Base-by-base conservation (phyloP, 1,284 basidiomycete genomes). In the Dichomitus squalens region DNA sequence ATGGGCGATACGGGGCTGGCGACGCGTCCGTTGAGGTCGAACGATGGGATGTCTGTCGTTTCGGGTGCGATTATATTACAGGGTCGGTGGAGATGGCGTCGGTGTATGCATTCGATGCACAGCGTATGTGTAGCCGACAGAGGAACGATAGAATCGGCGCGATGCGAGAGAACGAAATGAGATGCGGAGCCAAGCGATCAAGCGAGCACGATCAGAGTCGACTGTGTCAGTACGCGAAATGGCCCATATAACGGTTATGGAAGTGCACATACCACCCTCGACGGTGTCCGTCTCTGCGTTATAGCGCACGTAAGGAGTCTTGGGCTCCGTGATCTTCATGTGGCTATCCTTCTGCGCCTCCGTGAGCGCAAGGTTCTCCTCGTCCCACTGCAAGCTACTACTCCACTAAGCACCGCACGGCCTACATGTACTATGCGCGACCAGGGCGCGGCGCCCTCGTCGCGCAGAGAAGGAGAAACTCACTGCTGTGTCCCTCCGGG, bases 261-360 rank as follows among this genome's bases (percentile, higher is more conserved):
- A 20, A 21, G 36, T 46, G 35, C 39, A 80, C 89, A 66, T 50
- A 90, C 91, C 86, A 68, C 88, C 84, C 73, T 93, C 90, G 43
- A 95, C 76, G 55, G 85, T 82, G 70, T 95, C 93, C 40, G 90
- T 90, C 72, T 91, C 87, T 0, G 92, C 84, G 66, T 95, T 92
- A 73, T 95, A 95, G 60, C 92, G 81, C 52, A 96, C 93, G 74
- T 90, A 96, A 0, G 94, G 94, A n/a, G 94, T 96, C 83, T 96
- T 96, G 50, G 94, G 94, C 71, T 96, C 94, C 4, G 92, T 94
- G 70, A 96, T 96, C 85, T 95, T 96, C 93, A 96, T 96, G 69
- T 93, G 78, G 65, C 92, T 94, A 69, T 96, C 93, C 74, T 95
- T 95, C 79, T 91, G 86, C 64, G 93, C 87, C 74, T 96, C 94